Percentiles rank a stretch among this genome's conserved stretches.
Evolutionary conservation across 78 protist genomes (phyloP).

Genomic region (Isochrysis galbana): DNA sequence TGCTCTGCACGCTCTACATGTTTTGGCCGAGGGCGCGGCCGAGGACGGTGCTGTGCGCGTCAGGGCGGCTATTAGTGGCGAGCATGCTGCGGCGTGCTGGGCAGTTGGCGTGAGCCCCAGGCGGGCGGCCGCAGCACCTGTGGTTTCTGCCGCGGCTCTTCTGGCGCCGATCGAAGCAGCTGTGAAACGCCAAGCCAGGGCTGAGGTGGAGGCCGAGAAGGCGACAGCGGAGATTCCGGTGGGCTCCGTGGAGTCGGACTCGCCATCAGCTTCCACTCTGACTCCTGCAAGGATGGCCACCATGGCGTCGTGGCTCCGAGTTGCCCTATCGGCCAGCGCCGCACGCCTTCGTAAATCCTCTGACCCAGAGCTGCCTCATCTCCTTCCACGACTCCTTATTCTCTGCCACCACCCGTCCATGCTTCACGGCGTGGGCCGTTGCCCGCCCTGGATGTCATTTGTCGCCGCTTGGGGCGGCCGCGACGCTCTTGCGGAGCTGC

Average conservation of each 20-base stretch:
- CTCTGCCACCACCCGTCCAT: not conserved
- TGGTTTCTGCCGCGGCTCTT: not conserved
- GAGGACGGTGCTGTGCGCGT: not conserved
- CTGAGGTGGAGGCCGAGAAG: not conserved
- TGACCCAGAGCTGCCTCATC: not conserved
- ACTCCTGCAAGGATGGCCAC: too few species aligned
- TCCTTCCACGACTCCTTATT: not conserved
- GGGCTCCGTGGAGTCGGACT: too few species aligned
- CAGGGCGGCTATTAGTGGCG: not conserved
- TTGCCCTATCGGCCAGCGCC: not conserved
- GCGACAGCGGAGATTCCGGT: not conserved
- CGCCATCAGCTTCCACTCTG: too few species aligned
- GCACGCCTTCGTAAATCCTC: not conserved
- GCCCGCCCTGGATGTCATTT: not conserved
- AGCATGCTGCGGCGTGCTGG: not conserved
- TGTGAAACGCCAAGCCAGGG: not conserved
- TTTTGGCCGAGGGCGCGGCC: not conserved
- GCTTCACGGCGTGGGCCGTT: not conserved
- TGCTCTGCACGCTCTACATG: not conserved
- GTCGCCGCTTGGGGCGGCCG: not conserved
- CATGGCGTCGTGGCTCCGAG: not conserved
- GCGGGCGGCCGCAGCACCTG: not conserved
- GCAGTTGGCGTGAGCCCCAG: not conserved
- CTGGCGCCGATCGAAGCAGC: not conserved
- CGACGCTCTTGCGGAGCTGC: not conserved